These are phyloP conservation scores for Golubevia sp. DNA, from an alignment of 1,284 basidiomycete genomes.

Conservation along the genomic window DNA sequence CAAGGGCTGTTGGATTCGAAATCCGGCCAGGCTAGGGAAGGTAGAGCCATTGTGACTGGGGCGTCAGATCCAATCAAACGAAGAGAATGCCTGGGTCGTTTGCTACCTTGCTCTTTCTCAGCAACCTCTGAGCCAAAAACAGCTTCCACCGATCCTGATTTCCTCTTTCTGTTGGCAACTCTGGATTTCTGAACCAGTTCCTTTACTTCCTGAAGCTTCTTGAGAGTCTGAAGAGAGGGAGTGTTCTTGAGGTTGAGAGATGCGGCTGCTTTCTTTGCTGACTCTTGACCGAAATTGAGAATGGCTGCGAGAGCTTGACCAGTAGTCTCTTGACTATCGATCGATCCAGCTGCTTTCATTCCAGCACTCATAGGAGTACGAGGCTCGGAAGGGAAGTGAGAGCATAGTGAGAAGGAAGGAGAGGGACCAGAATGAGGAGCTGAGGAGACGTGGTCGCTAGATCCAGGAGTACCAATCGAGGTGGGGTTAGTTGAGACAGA, in stretches of 20 bases:
- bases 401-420: slow-evolving; percentile 33
- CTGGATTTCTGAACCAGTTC: not conserved
- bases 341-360: slow-evolving; percentile 13
- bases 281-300: not conserved
- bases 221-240: not conserved
- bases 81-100: not conserved
- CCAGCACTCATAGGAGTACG: slow-evolving; percentile 18
- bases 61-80: not conserved
- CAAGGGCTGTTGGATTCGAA: not conserved
- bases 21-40: not conserved
- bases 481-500: slow-evolving; percentile 18
- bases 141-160: too few relatives aligned
- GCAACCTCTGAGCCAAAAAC: too few relatives aligned
- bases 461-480: slow-evolving; percentile 25
- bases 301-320: not conserved
- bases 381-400: slow-evolving; percentile 35
- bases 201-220: not conserved
- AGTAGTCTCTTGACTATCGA: not conserved
- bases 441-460: not conserved
- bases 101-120: not conserved
- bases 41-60: not conserved
- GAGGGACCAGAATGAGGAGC: slow-evolving; percentile 17
- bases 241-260: not conserved
- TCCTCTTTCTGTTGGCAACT: not conserved
- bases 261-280: not conserved